These are phyloP conservation scores for Hibiscus trionum DNA, from an alignment of 345 rosid genomes.

Conservation along the genomic window DNA sequence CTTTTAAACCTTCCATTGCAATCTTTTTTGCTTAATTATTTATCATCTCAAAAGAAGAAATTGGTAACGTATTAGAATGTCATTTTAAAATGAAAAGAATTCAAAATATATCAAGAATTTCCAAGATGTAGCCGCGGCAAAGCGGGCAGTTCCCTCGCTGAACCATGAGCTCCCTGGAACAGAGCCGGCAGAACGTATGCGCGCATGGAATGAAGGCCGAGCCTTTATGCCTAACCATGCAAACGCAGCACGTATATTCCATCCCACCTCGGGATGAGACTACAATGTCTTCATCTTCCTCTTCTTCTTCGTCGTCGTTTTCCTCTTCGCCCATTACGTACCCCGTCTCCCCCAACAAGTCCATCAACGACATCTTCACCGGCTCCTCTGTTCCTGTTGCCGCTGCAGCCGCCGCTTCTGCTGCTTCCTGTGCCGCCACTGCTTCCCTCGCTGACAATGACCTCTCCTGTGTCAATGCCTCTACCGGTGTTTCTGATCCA, in stretches of 20 bases:
- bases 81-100: too few species aligned
- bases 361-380: conserved; percentile 79
- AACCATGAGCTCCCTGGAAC: conserved; percentile 89
- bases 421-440: conserved; percentile 62
- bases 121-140: conserved; percentile 69
- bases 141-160: conserved; percentile 87
- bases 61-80: too few species aligned
- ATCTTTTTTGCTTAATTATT: too few species aligned
- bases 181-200: conserved; percentile 81
- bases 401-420: conserved; percentile 18
- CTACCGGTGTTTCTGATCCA: conserved; percentile 25
- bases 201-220: conserved; percentile 62
- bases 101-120: conserved; percentile 79
- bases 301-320: background rate
- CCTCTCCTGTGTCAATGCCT: conserved; percentile 53
- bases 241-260: conserved; percentile 66
- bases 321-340: conserved; percentile 44
- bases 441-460: conserved; percentile 75
- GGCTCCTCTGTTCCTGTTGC: conserved; percentile 26
- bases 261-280: conserved; percentile 26
- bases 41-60: too few species aligned
- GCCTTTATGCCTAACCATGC: conserved; percentile 52
- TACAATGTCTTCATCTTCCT: background rate
- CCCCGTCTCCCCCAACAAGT: conserved; percentile 71
- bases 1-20: too few species aligned